Conservation (phyloP, 2,329 filamentous ascomycete species). For the Xylariales sp. region DNA sequence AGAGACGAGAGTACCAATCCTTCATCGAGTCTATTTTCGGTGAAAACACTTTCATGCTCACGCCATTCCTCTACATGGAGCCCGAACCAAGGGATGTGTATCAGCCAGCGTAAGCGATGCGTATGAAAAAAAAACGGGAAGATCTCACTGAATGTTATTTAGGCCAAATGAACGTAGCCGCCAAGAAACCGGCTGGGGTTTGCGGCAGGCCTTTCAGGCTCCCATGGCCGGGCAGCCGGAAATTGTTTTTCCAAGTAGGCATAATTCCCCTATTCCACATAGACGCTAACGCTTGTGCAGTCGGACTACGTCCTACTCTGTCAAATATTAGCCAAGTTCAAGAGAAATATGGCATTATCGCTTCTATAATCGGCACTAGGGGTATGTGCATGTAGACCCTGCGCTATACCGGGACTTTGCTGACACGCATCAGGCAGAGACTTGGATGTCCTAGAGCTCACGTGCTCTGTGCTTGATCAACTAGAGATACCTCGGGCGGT, state of each 20-base stretch:
- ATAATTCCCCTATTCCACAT: not conserved
- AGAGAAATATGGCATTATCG: constrained; percentile 2
- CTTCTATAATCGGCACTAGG: constrained; percentile 3
- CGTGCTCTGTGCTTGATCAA: too few species aligned
- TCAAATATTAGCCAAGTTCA: not conserved
- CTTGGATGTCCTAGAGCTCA: too few species aligned
- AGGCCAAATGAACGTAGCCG: not conserved
- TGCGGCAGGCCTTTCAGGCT: not conserved
- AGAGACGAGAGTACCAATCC: constrained; percentile 1
- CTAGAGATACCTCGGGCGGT: too few species aligned
- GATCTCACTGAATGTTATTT: not conserved
- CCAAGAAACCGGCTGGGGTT: constrained; percentile 3
- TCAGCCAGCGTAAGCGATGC: not conserved
- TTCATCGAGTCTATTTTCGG: constrained; percentile 3
- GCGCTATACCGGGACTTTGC: too few species aligned
- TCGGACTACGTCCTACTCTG: constrained; percentile 1
- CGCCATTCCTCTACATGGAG: not conserved
- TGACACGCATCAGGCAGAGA: too few species aligned
- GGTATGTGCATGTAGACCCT: not conserved
- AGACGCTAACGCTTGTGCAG: not conserved
- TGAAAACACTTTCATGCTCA: not conserved
- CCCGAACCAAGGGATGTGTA: constrained; percentile 1
- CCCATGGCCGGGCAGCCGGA: constrained; percentile 1
- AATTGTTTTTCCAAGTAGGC: constrained; percentile 1
- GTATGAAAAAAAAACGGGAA: not conserved